Evolutionary conservation across 1,284 basidiomycete species (phyloP).

Genomic region (Schizophyllum amplum): DNA sequence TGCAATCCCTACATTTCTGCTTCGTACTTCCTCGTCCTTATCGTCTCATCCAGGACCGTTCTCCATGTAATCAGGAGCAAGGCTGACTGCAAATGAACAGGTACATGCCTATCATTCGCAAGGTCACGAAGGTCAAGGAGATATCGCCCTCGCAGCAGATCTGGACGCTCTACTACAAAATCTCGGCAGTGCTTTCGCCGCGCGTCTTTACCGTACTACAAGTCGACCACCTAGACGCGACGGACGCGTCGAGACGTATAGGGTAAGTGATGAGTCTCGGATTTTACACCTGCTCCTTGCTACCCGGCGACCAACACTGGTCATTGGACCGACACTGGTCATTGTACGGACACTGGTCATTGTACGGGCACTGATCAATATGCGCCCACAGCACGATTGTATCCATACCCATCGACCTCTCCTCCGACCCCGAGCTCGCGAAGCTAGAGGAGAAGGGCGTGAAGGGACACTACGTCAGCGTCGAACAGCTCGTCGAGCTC

Average conservation of each 20-base stretch:
- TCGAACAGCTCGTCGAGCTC: slow-evolving; percentile 58
- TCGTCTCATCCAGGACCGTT: no score
- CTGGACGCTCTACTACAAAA: slow-evolving; percentile 68
- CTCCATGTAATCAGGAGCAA: no score
- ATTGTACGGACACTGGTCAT: background rate
- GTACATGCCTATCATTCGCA: slow-evolving; percentile 57
- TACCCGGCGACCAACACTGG: background rate
- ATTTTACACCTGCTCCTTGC: background rate
- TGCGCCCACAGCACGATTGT: slow-evolving; percentile 43
- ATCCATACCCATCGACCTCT: slow-evolving; percentile 65
- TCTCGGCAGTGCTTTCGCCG: slow-evolving; percentile 60
- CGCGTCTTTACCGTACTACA: slow-evolving; percentile 72
- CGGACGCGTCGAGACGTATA: slow-evolving; percentile 31
- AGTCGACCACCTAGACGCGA: slow-evolving; percentile 41
- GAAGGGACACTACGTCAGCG: slow-evolving; percentile 60
- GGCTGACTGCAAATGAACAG: no score
- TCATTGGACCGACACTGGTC: background rate
- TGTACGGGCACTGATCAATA: background rate
- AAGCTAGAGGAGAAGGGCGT: slow-evolving; percentile 60
- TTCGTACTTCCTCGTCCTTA: background rate
- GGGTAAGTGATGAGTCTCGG: slow-evolving; percentile 34
- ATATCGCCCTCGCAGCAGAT: slow-evolving; percentile 56
- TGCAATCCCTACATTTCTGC: background rate
- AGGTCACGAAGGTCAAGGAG: slow-evolving; percentile 52
- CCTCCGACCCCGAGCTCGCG: slow-evolving; percentile 44